Percentiles rank a stretch among this genome's conserved stretches.
Evolutionary conservation across 1,139 yeast species (phyloP).

Genomic region (Suhomyces kunorum): DNA sequence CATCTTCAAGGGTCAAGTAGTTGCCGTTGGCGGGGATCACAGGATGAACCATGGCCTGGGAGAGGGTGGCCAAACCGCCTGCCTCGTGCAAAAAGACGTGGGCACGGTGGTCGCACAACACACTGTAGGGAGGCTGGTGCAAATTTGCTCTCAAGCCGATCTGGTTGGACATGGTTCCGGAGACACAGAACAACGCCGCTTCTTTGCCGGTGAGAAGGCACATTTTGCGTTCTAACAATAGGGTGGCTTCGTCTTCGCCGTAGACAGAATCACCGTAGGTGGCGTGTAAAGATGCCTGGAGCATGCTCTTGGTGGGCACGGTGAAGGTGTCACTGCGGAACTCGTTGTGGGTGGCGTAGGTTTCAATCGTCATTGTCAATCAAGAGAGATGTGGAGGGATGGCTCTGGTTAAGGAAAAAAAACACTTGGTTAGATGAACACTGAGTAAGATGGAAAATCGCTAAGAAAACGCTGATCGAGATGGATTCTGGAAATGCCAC

Average conservation of each 20-base stretch:
- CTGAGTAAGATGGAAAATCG: too few species aligned
- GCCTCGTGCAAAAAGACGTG: conserved; percentile 47
- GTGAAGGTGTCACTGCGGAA: conserved; percentile 92
- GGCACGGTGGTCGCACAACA: conserved; percentile 43
- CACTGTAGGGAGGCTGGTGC: conserved; percentile 47
- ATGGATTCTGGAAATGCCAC: too few species aligned
- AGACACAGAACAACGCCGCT: conserved; percentile 45
- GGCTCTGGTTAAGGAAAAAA: too few species aligned
- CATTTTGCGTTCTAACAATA: conserved; percentile 36
- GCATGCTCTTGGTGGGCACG: conserved; percentile 80
- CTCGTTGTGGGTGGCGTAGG: conserved; percentile 48
- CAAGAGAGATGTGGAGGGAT: not conserved
- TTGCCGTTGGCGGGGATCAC: conserved; percentile 40
- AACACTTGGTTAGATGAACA: too few species aligned
- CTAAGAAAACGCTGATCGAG: too few species aligned
- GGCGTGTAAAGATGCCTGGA: conserved; percentile 41
- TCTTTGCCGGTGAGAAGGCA: conserved; percentile 42
- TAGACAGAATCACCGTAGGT: conserved; percentile 46
- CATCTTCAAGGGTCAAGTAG: conserved; percentile 43
- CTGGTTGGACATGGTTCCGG: conserved; percentile 51
- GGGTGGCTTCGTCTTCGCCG: conserved; percentile 43
- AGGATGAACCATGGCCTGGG: conserved; percentile 49
- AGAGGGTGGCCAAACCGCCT: conserved; percentile 47
- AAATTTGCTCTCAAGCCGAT: conserved; percentile 43
- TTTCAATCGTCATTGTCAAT: conserved; percentile 25